Percentiles rank a stretch among this genome's conserved stretches.
Conservation (phyloP, 2,329 filamentous ascomycete genomes). For the Leptographium wingfieldii region DNA sequence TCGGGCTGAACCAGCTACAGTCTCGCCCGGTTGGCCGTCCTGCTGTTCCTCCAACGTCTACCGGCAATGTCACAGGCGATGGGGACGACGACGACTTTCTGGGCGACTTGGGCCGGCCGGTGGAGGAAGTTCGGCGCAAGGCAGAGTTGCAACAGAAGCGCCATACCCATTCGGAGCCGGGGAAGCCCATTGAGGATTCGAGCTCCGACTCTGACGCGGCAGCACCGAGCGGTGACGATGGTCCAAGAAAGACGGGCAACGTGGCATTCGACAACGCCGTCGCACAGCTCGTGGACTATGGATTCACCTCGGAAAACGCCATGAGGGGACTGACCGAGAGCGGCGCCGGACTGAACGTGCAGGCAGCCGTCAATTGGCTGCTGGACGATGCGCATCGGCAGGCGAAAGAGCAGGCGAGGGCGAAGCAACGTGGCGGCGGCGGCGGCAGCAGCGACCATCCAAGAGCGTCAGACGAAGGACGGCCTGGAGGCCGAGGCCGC, state of each 20-base stretch:
- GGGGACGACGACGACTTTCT: slow-evolving; percentile 48
- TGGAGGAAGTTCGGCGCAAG: slow-evolving; percentile 47
- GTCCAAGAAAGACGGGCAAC: slow-evolving; percentile 21
- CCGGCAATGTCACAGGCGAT: slow-evolving; percentile 1
- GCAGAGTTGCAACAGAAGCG: slow-evolving; percentile 18
- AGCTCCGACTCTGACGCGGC: slow-evolving; percentile 31
- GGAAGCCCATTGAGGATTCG: slow-evolving; percentile 41
- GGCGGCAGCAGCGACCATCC: slow-evolving; percentile 3
- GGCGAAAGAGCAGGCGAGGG: slow-evolving; percentile 55
- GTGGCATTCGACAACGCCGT: slow-evolving; percentile 69
- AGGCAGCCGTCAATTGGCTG: slow-evolving; percentile 78
- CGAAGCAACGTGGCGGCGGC: slow-evolving; percentile 17
- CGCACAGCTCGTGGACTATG: slow-evolving; percentile 87
- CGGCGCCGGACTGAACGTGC: slow-evolving; percentile 65
- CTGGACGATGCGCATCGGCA: slow-evolving; percentile 83
- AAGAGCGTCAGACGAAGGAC: neutral
- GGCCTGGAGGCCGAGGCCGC: slow-evolving; percentile 16
- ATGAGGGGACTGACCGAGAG: slow-evolving; percentile 67
- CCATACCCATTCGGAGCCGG: slow-evolving; percentile 29
- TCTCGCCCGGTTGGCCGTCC: slow-evolving; percentile 19
- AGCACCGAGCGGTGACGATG: slow-evolving; percentile 7
- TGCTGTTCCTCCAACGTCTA: slow-evolving; percentile 16
- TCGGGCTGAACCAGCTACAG: slow-evolving; percentile 60
- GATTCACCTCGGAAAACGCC: slow-evolving; percentile 79
- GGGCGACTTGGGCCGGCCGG: slow-evolving; percentile 50